A percentile compares a stretch with the other conserved stretches of the same genome.
Evolutionary conservation across 768 basidiomycete genomes (phyloP).

Genomic region (Suillus occidentalis): DNA sequence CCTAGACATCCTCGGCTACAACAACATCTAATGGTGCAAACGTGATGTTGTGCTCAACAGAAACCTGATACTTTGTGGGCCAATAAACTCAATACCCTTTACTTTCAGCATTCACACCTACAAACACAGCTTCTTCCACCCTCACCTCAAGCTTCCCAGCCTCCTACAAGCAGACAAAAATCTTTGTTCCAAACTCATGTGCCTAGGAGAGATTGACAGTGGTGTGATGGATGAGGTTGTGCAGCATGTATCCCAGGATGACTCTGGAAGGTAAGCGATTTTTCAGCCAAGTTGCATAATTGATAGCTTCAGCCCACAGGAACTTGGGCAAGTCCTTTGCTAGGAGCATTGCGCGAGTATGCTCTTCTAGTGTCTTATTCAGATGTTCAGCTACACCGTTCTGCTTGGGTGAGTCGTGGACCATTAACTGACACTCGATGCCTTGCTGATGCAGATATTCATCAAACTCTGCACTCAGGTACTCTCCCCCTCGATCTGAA

Average conservation of each 20-base stretch:
- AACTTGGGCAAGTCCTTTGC: slow-evolving; percentile 21
- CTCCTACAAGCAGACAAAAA: slow-evolving; percentile 19
- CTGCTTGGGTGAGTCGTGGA: slow-evolving; percentile 32
- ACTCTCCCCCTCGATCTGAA: slow-evolving; percentile 32
- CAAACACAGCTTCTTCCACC: slow-evolving; percentile 28
- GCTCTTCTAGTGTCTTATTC: slow-evolving; percentile 28
- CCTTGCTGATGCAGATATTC: slow-evolving; percentile 19
- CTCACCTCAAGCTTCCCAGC: slow-evolving; percentile 26
- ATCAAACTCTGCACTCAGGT: slow-evolving; percentile 22
- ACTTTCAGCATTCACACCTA: slow-evolving; percentile 36
- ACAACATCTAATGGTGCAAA: background rate
- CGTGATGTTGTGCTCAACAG: slow-evolving; percentile 32
- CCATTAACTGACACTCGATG: slow-evolving; percentile 32
- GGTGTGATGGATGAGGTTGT: too few species aligned
- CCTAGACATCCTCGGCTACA: background rate
- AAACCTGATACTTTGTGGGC: slow-evolving; percentile 12
- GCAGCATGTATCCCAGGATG: too few species aligned
- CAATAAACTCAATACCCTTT: slow-evolving; percentile 36
- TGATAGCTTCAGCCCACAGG: slow-evolving; percentile 19
- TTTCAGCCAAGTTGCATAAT: slow-evolving; percentile 36
- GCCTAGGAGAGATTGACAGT: too few species aligned
- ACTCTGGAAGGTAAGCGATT: slow-evolving; percentile 32
- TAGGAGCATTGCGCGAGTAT: slow-evolving; percentile 20
- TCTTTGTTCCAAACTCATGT: background rate
- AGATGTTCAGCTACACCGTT: slow-evolving; percentile 32